phyloP scores from a whole-genome alignment of 2,329 filamentous ascomycete genomes.

The Alternaria novae-zelandiae region DNA sequence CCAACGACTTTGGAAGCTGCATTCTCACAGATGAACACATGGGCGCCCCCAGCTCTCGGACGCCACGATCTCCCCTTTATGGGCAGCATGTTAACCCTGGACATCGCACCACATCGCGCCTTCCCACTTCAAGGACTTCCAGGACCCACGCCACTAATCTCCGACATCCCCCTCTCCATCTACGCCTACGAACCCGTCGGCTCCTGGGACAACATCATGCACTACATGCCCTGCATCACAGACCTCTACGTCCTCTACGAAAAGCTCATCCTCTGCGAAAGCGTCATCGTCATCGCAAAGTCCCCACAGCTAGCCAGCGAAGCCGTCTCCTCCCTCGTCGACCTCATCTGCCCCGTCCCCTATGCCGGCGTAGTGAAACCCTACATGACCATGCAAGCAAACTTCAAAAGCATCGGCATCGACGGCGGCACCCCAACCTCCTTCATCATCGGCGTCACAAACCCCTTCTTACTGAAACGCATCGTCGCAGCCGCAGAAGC shows the following conservation, averaged over 20 bases:
- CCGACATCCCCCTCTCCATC: slow-evolving; percentile 41
- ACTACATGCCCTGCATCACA: slow-evolving; percentile 49
- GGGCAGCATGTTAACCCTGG: slow-evolving; percentile 45
- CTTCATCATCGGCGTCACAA: slow-evolving; percentile 51
- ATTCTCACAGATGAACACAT: slow-evolving; percentile 45
- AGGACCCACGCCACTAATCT: slow-evolving; percentile 37
- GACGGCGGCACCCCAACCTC: slow-evolving; percentile 48
- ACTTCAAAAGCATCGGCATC: slow-evolving; percentile 49
- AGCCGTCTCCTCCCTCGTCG: slow-evolving; percentile 48
- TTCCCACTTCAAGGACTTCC: slow-evolving; percentile 50
- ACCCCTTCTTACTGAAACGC: slow-evolving; percentile 51
- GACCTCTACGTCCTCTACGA: slow-evolving; percentile 52
- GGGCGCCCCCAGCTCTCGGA: slow-evolving; percentile 46
- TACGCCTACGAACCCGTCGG: slow-evolving; percentile 51
- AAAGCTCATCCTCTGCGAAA: slow-evolving; percentile 50
- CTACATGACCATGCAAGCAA: slow-evolving; percentile 54
- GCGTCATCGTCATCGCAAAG: slow-evolving; percentile 49
- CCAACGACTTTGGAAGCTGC: slow-evolving; percentile 48
- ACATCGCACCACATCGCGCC: slow-evolving; percentile 50
- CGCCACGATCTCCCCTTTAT: slow-evolving; percentile 49
- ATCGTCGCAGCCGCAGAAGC: slow-evolving; percentile 44
- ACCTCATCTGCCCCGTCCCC: slow-evolving; percentile 50
- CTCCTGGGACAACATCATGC: slow-evolving; percentile 49
- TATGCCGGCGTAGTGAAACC: slow-evolving; percentile 50
- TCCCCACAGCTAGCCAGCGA: slow-evolving; percentile 52